Base-by-base conservation (phyloP, 116 monocot species). In the Phalaenopsis hybrid region DNA sequence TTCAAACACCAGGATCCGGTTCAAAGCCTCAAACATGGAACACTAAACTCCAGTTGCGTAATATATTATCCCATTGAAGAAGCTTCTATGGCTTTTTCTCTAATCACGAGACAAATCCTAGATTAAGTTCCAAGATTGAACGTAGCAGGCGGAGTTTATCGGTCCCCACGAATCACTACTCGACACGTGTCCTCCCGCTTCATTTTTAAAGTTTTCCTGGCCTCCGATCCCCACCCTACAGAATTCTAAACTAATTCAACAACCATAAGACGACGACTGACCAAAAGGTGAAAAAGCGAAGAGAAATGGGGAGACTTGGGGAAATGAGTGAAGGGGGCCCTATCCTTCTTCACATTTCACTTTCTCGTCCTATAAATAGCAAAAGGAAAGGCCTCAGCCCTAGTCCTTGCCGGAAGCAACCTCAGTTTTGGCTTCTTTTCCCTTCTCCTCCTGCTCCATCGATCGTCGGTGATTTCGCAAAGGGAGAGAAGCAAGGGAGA, bases 161-260 rank as follows among this genome's bases (percentile, higher is more conserved):
- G 46, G 46, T 46, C 10, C n/a, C 20, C 5, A n/a, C 45, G 46
- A 75, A 46, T 21, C 5, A 1, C 4, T 15, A 2, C 5, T 75
- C 46, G 75, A 75, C 75, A 75, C 75, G 75, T 75, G 75, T 75
- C 46, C 46, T 0, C 75, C 75, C 75, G 75, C 75, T 75, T 45
- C n/a, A 46, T 45, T 75, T 46, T 46, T 37, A 75, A 46, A n/a
- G 17, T 46, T 45, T 45, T 5, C 0, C 46, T 46, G 8, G 48
- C 9, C 5, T 20, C 34, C 21, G 15, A 44, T 73, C 73, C 21
- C 73, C 73, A 16, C 75, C 46, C 17, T 75, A 4, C n/a, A 44
- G 11, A 46, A 21, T 46, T 17, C 75, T 8, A 13, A 75, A n/a
- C 46, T n/a, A 20, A 46, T 75, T 75, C 75, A 75, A 20, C 75